Conservation (phyloP, 2,329 filamentous ascomycete species). For the Leptographium radiaticola region DNA sequence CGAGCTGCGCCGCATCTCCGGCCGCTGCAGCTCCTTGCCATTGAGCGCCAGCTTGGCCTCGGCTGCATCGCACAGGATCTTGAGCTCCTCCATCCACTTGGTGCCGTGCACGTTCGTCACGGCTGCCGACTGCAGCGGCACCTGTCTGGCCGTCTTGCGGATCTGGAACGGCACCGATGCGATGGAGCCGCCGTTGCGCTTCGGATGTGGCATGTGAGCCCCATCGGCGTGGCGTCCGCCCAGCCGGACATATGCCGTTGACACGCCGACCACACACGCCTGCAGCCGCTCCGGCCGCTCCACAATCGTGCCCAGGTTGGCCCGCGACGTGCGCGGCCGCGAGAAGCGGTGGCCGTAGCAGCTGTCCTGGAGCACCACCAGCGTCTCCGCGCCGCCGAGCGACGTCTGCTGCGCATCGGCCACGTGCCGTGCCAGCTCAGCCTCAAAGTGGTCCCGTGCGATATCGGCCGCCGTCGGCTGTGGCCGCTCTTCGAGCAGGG, state of each 20-base stretch:
- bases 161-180: constrained; percentile 68
- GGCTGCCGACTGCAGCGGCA: constrained; percentile 59
- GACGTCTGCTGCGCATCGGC: not conserved
- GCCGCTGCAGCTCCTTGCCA: constrained; percentile 64
- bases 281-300: constrained; percentile 86
- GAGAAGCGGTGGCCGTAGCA: constrained; percentile 93
- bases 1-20: constrained; percentile 37
- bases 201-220: constrained; percentile 51
- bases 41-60: constrained; percentile 64
- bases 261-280: constrained; percentile 69
- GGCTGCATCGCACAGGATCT: constrained; percentile 69
- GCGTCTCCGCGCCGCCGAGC: constrained; percentile 38
- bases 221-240: constrained; percentile 68
- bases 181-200: constrained; percentile 38
- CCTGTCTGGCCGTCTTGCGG: constrained; percentile 58
- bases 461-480: constrained; percentile 38
- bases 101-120: constrained; percentile 85
- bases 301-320: constrained; percentile 66
- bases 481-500: constrained; percentile 6
- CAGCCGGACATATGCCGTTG: constrained; percentile 80
- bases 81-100: constrained; percentile 89
- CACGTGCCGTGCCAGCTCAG: constrained; percentile 54
- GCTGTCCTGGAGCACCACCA: constrained; percentile 82
- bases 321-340: constrained; percentile 63
- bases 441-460: constrained; percentile 55